Evolutionary conservation across 2,329 filamentous ascomycete genomes (phyloP).

Genomic region (Escovopsis sp.): DNA sequence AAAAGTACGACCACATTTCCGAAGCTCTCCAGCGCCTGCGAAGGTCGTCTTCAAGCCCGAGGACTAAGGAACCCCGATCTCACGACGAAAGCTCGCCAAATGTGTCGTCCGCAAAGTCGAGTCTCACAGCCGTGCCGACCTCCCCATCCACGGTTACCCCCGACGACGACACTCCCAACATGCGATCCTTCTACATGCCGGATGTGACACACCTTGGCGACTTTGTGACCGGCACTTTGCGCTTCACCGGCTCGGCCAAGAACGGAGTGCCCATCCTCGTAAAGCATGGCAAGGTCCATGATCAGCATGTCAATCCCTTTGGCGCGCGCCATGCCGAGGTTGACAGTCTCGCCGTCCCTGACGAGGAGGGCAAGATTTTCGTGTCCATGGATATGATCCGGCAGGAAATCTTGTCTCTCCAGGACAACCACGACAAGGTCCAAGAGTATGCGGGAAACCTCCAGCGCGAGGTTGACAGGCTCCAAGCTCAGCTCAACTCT

Average conservation of each 20-base stretch:
- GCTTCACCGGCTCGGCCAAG: constrained; percentile 32
- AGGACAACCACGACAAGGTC: constrained; percentile 40
- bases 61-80: constrained; percentile 8
- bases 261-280: constrained; percentile 42
- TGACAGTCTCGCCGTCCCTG: constrained; percentile 33
- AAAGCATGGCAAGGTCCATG: constrained; percentile 35
- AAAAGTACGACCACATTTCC: constrained; percentile 17
- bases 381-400: constrained; percentile 48
- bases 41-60: constrained; percentile 20
- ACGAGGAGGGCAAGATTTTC: constrained; percentile 42
- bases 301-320: constrained; percentile 21
- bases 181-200: constrained; percentile 38
- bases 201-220: constrained; percentile 40
- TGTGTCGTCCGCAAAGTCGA: constrained; percentile 25
- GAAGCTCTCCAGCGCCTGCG: constrained; percentile 21
- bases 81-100: constrained; percentile 17
- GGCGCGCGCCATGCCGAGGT: constrained; percentile 28
- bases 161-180: constrained; percentile 24
- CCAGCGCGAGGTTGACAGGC: constrained; percentile 33
- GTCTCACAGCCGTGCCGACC: constrained; percentile 25
- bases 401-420: constrained; percentile 38
- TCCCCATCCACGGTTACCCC: constrained; percentile 20
- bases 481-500: constrained; percentile 33
- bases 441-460: constrained; percentile 38
- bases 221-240: constrained; percentile 39